These are phyloP conservation scores for Exutisphaerella laricina DNA, from an alignment of 2,329 filamentous ascomycete genomes.

Conservation along the genomic window DNA sequence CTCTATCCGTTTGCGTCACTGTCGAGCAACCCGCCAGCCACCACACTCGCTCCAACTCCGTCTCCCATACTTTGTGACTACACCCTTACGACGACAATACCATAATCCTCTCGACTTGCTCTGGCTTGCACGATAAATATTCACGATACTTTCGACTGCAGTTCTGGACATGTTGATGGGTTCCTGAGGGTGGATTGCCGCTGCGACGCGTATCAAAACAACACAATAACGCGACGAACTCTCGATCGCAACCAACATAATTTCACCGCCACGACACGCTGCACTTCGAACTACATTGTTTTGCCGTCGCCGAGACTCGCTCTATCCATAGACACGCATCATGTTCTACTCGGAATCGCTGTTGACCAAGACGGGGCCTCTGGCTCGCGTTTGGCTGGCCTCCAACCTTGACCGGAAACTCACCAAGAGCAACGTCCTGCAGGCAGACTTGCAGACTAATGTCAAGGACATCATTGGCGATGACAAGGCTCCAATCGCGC, in stretches of 20 bases:
- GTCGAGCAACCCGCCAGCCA: no score
- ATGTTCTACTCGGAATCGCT: constrained; percentile 99
- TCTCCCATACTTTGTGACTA: neutral
- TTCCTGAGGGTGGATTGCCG: constrained; percentile 2
- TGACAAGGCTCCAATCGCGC: constrained; percentile 86
- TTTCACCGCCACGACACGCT: constrained; percentile 1
- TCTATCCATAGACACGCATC: constrained; percentile 15
- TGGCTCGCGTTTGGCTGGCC: constrained; percentile 96
- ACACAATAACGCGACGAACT: constrained; percentile 19
- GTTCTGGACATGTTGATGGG: constrained; percentile 1
- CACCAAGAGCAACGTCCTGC: constrained; percentile 90
- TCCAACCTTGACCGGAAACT: constrained; percentile 98
- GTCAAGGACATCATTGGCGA: constrained; percentile 92
- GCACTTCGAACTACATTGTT: neutral
- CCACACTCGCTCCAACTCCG: no score
- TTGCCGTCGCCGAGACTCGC: constrained; percentile 11
- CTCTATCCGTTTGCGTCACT: no score
- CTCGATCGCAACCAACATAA: constrained; percentile 14
- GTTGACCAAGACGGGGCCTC: constrained; percentile 90
- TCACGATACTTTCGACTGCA: neutral
- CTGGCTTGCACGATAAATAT: constrained; percentile 1
- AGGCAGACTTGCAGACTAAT: constrained; percentile 90
- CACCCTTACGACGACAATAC: neutral
- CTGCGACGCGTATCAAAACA: constrained; percentile 11
- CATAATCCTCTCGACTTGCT: neutral